Conservation (phyloP, 805 yeast species). For the Ogataea salicorniae region DNA sequence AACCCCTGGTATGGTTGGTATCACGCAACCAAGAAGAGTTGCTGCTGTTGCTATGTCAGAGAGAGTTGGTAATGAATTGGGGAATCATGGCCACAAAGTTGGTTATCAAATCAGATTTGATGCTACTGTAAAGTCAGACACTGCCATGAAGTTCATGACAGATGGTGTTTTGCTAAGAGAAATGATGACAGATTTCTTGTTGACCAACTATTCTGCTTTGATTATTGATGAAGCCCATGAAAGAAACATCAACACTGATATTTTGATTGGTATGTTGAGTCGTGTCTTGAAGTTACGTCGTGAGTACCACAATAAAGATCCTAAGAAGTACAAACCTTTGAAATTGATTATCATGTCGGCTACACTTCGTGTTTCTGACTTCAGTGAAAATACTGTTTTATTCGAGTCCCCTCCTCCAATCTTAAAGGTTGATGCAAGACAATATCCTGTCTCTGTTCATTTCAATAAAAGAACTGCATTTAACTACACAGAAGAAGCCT, state of each 20-base stretch:
- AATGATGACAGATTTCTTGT: constrained; percentile 80
- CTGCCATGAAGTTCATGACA: constrained; percentile 84
- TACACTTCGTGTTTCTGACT: constrained; percentile 88
- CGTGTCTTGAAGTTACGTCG: constrained; percentile 74
- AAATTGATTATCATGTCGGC: constrained; percentile 96
- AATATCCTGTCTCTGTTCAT: constrained; percentile 88
- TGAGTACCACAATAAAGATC: constrained; percentile 43
- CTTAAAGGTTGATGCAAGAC: constrained; percentile 85
- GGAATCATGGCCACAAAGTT: constrained; percentile 63
- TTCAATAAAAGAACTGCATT: constrained; percentile 75
- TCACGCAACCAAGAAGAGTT: constrained; percentile 93
- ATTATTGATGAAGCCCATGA: constrained; percentile 98
- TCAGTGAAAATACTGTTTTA: constrained; percentile 70
- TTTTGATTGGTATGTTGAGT: constrained; percentile 89
- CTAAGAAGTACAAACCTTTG: constrained; percentile 50
- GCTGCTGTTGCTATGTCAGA: constrained; percentile 91
- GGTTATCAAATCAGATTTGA: constrained; percentile 84
- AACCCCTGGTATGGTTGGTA: constrained; percentile 90
- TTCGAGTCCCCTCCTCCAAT: constrained; percentile 81
- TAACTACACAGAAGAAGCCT: constrained; percentile 84
- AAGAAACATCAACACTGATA: constrained; percentile 92
- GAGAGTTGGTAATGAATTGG: constrained; percentile 73
- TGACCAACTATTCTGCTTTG: constrained; percentile 78
- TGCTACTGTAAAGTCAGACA: constrained; percentile 54
- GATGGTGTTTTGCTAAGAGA: constrained; percentile 93